phyloP scores from a whole-genome alignment of 2,329 filamentous ascomycete genomes.

The Cytospora leucostoma region DNA sequence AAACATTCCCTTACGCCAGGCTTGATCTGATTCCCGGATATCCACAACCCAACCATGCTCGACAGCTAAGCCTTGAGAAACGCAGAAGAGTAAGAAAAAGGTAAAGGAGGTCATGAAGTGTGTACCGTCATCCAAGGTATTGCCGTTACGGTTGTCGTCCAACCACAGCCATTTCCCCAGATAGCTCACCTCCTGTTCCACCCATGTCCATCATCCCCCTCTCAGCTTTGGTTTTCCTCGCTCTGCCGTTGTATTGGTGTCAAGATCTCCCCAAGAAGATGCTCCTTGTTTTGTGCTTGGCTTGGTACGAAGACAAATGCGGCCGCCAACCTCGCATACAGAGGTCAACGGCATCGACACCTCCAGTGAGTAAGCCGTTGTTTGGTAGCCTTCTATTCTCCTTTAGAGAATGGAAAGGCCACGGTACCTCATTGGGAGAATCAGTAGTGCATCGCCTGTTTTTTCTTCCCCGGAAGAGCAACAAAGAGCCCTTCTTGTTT shows the following conservation, averaged over 20 bases:
- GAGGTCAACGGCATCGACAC: background rate
- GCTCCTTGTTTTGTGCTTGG: background rate
- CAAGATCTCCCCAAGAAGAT: background rate
- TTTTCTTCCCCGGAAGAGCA: background rate
- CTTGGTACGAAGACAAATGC: background rate
- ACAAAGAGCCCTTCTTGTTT: background rate
- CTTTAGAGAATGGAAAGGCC: too few relatives aligned
- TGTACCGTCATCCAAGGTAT: background rate
- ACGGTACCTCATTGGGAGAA: background rate
- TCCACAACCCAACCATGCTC: background rate
- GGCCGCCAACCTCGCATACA: background rate
- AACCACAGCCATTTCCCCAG: background rate
- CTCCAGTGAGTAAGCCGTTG: too few relatives aligned
- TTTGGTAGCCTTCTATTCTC: too few relatives aligned
- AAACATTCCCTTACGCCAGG: background rate
- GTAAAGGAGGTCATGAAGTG: background rate
- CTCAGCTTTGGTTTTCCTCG: background rate
- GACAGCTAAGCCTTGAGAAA: background rate
- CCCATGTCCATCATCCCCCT: background rate
- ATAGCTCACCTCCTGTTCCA: conserved; percentile 1
- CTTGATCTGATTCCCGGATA: background rate
- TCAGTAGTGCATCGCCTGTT: background rate
- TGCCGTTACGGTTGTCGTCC: background rate
- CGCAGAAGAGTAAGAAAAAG: background rate
- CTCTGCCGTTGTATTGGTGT: background rate